A percentile compares a stretch with the other conserved stretches of the same genome.
phyloP scores from a whole-genome alignment of 2,329 filamentous ascomycete genomes.

The Fusarium sp. region DNA sequence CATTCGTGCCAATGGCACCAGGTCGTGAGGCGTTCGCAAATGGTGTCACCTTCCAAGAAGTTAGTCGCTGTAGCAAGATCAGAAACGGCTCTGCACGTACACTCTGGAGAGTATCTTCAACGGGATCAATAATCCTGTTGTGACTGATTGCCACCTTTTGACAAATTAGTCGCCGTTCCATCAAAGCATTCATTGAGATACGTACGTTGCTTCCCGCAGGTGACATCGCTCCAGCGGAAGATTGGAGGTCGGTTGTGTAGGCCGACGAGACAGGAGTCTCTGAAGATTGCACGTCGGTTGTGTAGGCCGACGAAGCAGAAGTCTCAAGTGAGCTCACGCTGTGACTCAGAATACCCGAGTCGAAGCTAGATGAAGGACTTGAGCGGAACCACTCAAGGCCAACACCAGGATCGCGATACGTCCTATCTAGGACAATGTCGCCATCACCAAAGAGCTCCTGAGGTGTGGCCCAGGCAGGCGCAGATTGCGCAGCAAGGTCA shows the following conservation, averaged over 20 bases:
- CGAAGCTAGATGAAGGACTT: slow-evolving; percentile 8
- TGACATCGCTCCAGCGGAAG: not conserved
- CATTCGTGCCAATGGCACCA: not conserved
- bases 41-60: slow-evolving; percentile 25
- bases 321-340: not conserved
- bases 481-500: slow-evolving; percentile 12
- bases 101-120: slow-evolving; percentile 12
- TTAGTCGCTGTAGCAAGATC: slow-evolving; percentile 14
- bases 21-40: not conserved
- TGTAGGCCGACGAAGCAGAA: not conserved
- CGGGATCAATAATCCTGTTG: slow-evolving; percentile 1
- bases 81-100: slow-evolving; percentile 11
- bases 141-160: slow-evolving; percentile 36
- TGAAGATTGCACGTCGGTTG: not conserved
- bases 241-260: not conserved
- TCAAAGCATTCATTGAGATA: not conserved
- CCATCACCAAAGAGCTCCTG: slow-evolving; percentile 17
- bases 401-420: slow-evolving; percentile 33
- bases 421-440: slow-evolving; percentile 7
- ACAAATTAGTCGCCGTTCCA: slow-evolving; percentile 32
- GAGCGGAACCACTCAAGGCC: slow-evolving; percentile 8
- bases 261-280: not conserved
- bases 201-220: slow-evolving; percentile 32
- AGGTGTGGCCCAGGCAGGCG: not conserved
- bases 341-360: slow-evolving; percentile 5